phyloP scores from a whole-genome alignment of 2,329 filamentous ascomycete genomes.

The Aspergillus novofumigatus region DNA sequence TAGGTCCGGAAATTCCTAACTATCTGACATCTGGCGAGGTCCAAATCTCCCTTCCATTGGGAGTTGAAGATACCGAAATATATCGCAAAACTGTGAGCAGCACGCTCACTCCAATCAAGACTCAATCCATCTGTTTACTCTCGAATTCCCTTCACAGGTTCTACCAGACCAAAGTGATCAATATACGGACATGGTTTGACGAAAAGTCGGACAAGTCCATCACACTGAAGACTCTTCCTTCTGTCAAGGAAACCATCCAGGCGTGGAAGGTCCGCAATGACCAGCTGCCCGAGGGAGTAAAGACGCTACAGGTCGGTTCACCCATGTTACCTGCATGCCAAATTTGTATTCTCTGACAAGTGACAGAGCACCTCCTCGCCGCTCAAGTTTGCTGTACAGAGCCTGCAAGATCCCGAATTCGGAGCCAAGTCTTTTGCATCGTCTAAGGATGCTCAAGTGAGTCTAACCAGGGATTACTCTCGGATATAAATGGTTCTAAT shows the following conservation, averaged over 20 bases:
- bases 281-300: slow-evolving; percentile 42
- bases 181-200: slow-evolving; percentile 80
- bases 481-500: slow-evolving; percentile 4
- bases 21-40: slow-evolving; percentile 79
- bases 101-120: slow-evolving; percentile 69
- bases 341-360: slow-evolving; percentile 1
- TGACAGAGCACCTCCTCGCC: slow-evolving; percentile 24
- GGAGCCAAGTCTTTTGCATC: slow-evolving; percentile 62
- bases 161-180: slow-evolving; percentile 74
- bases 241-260: slow-evolving; percentile 51
- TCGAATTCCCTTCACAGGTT: slow-evolving; percentile 77
- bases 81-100: slow-evolving; percentile 76
- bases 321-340: neutral
- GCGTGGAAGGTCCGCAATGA: slow-evolving; percentile 70
- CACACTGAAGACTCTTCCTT: slow-evolving; percentile 55
- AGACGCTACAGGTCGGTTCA: slow-evolving; percentile 28
- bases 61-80: slow-evolving; percentile 72
- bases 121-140: slow-evolving; percentile 72
- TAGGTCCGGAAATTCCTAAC: slow-evolving; percentile 73
- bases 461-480: slow-evolving; percentile 4
- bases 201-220: slow-evolving; percentile 62
- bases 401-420: slow-evolving; percentile 67
- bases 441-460: slow-evolving; percentile 44
- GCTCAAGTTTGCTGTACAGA: slow-evolving; percentile 50
- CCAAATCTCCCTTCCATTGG: slow-evolving; percentile 75